These are phyloP conservation scores for Penicillium sp. DNA, from an alignment of 2,329 filamentous ascomycete genomes.

Conservation along the genomic window DNA sequence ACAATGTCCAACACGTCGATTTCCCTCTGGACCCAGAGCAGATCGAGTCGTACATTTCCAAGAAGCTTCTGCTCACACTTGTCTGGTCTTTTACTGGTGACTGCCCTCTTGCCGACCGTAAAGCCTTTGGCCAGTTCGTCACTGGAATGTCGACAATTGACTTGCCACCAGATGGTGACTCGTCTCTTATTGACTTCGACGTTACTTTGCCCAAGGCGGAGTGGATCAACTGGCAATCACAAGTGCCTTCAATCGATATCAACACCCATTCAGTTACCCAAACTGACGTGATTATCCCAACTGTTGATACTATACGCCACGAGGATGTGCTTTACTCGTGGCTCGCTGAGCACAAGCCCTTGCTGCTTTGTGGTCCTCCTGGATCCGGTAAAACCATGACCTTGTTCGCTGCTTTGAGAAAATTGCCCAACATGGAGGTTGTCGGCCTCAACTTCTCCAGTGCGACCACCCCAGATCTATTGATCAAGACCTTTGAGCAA, in stretches of 20 bases:
- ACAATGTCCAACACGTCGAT: slow-evolving; percentile 90
- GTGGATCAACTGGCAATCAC: slow-evolving; percentile 91
- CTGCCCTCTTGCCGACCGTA: slow-evolving; percentile 83
- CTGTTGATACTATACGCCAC: slow-evolving; percentile 92
- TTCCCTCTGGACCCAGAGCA: slow-evolving; percentile 91
- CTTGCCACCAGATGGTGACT: slow-evolving; percentile 74
- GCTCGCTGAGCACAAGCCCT: slow-evolving; percentile 96
- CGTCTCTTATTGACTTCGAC: slow-evolving; percentile 90
- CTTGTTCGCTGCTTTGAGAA: slow-evolving; percentile 92
- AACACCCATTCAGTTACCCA: slow-evolving; percentile 98
- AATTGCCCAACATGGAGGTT: slow-evolving; percentile 97
- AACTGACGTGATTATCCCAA: slow-evolving; percentile 97
- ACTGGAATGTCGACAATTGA: slow-evolving; percentile 82
- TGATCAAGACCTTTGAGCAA: slow-evolving; percentile 99
- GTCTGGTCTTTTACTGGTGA: slow-evolving; percentile 97
- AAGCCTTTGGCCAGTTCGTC: slow-evolving; percentile 82
- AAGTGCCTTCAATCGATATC: slow-evolving; percentile 92
- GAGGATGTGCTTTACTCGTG: slow-evolving; percentile 99
- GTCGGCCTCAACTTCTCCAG: slow-evolving; percentile 99
- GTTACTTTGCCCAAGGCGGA: slow-evolving; percentile 82
- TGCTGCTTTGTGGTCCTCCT: slow-evolving; percentile 93
- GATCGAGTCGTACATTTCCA: slow-evolving; percentile 83
- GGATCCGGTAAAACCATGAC: slow-evolving; percentile 99
- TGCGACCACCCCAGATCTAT: slow-evolving; percentile 92
- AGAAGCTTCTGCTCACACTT: slow-evolving; percentile 88